These are phyloP conservation scores for Beauveria varroae DNA, from an alignment of 2,329 filamentous ascomycete species.

Conservation along the genomic window DNA sequence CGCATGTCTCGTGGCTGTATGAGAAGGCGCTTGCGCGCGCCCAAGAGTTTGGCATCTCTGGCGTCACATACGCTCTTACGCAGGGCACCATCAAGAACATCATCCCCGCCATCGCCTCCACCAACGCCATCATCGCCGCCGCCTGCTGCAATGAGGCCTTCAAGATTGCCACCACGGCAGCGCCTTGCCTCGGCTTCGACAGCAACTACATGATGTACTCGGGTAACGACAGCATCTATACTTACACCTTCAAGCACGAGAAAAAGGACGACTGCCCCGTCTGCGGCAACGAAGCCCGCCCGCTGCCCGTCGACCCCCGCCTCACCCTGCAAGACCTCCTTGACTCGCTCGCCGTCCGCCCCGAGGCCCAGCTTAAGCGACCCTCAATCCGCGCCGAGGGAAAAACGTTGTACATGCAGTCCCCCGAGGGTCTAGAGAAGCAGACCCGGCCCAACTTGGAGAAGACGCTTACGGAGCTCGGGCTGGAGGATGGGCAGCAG, in stretches of 20 bases:
- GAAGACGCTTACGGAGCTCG: slow-evolving; percentile 68
- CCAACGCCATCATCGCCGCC: slow-evolving; percentile 92
- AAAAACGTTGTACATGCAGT: slow-evolving; percentile 86
- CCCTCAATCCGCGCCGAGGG: slow-evolving; percentile 73
- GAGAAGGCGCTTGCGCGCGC: slow-evolving; percentile 75
- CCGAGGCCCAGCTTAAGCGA: slow-evolving; percentile 90
- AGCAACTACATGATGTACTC: slow-evolving; percentile 99
- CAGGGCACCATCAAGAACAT: slow-evolving; percentile 99
- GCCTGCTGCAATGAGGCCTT: slow-evolving; percentile 95
- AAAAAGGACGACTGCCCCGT: slow-evolving; percentile 93
- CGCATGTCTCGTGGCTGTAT: slow-evolving; percentile 96
- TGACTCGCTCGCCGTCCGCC: slow-evolving; percentile 71
- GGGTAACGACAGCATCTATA: slow-evolving; percentile 91
- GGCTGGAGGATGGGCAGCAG: slow-evolving; percentile 71
- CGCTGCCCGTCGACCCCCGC: slow-evolving; percentile 62
- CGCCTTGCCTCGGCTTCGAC: slow-evolving; percentile 68
- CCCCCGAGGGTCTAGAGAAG: slow-evolving; percentile 72
- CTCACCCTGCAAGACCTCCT: slow-evolving; percentile 77
- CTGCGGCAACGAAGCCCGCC: slow-evolving; percentile 75
- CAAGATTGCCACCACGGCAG: slow-evolving; percentile 80
- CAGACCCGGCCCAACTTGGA: slow-evolving; percentile 75
- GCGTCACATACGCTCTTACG: slow-evolving; percentile 90
- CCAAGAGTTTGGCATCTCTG: slow-evolving; percentile 79
- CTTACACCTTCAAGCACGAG: slow-evolving; percentile 92
- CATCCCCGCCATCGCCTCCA: slow-evolving; percentile 95